Percentiles rank a stretch among this genome's conserved stretches.
phyloP scores from a whole-genome alignment of 2,329 filamentous ascomycete genomes.

The Sporothrix schenckii region DNA sequence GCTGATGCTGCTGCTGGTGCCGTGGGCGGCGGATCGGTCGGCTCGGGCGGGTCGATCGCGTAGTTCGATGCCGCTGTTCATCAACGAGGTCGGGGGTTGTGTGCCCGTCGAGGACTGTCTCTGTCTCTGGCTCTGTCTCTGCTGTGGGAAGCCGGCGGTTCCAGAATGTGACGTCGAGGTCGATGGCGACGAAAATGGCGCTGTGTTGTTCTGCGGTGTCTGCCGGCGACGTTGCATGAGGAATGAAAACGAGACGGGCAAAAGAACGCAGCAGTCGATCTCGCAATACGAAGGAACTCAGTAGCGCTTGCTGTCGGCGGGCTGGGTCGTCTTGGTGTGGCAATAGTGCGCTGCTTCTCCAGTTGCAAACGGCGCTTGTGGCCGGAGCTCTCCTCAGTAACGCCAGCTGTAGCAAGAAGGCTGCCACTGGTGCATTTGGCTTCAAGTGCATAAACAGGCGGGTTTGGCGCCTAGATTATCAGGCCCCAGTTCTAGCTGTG shows the following conservation, averaged over 20 bases:
- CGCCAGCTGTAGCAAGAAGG: conserved; percentile 24
- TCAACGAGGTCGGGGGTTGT: conserved; percentile 19
- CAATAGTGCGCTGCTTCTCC: conserved; percentile 21
- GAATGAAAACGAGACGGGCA: not conserved
- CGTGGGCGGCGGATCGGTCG: conserved; percentile 33
- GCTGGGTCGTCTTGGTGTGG: conserved; percentile 4
- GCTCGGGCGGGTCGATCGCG: conserved; percentile 31
- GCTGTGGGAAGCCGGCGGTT: not conserved
- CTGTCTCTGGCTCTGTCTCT: not conserved
- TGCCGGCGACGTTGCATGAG: conserved; percentile 36
- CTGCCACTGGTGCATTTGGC: conserved; percentile 13
- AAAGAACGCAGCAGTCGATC: not conserved
- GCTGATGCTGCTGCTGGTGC: conserved; percentile 37
- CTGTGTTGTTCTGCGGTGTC: conserved; percentile 30
- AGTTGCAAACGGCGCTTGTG: conserved; percentile 3
- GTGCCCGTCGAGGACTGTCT: not conserved
- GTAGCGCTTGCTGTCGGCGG: not conserved
- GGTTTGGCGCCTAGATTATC: conserved; percentile 22
- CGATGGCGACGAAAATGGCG: conserved; percentile 18
- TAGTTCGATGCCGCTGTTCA: conserved; percentile 35
- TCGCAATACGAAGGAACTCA: not conserved
- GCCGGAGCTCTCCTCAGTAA: conserved; percentile 19
- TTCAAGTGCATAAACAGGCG: not conserved
- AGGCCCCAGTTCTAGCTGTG: not conserved
- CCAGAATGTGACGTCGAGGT: not conserved